These are phyloP conservation scores for Diaporthe aspalathi DNA, from an alignment of 2,329 filamentous ascomycete species.

Conservation along the genomic window DNA sequence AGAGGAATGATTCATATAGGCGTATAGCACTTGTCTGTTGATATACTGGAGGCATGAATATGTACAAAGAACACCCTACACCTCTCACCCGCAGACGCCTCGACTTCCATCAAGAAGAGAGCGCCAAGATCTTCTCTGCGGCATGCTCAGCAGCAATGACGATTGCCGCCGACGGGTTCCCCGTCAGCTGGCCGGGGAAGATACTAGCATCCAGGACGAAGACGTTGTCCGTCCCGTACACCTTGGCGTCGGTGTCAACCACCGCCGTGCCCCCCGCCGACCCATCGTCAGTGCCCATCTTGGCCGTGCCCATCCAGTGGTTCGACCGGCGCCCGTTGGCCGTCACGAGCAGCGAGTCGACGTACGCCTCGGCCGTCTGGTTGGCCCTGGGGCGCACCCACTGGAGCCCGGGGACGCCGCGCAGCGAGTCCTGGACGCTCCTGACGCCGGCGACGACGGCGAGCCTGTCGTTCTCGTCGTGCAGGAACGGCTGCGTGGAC, in stretches of 20 bases:
- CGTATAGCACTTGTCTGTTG: constrained; percentile 1
- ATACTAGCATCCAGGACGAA: constrained; percentile 39
- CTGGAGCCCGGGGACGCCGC: constrained; percentile 64
- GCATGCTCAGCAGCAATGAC: constrained; percentile 37
- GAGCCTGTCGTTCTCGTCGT: constrained; percentile 66
- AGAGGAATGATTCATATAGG: not conserved
- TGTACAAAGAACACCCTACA: constrained; percentile 7
- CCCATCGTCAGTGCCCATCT: constrained; percentile 37
- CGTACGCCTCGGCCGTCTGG: constrained; percentile 66
- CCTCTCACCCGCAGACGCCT: too few species aligned
- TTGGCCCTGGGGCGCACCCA: constrained; percentile 65
- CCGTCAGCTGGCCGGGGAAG: constrained; percentile 37
- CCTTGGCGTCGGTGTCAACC: constrained; percentile 36
- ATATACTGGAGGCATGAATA: constrained; percentile 1
- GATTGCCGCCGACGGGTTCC: constrained; percentile 36
- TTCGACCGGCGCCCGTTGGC: constrained; percentile 36
- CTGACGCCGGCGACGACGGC: constrained; percentile 73
- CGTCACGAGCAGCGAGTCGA: constrained; percentile 52
- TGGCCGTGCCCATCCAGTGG: constrained; percentile 39
- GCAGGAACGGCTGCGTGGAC: constrained; percentile 69
- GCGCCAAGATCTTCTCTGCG: constrained; percentile 33
- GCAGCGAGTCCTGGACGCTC: constrained; percentile 67
- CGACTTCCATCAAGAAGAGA: not conserved
- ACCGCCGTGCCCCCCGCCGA: constrained; percentile 33
- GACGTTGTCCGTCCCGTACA: constrained; percentile 39